Evolutionary conservation across 257 asterid genomes (phyloP).

Genomic region (Nicotiana attenuata): DNA sequence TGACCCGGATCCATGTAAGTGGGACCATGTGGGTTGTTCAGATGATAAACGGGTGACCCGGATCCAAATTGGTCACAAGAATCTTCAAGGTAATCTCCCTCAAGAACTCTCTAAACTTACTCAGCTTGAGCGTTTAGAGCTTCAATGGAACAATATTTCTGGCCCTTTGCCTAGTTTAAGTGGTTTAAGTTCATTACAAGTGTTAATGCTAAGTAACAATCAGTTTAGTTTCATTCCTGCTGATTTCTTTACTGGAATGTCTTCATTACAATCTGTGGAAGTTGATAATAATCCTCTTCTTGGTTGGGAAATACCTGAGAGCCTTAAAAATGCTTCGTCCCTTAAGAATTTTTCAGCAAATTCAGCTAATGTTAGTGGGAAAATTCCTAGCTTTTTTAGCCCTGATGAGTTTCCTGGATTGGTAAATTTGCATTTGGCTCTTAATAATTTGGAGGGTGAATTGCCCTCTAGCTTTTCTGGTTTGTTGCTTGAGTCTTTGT

Average conservation of each 20-base stretch:
- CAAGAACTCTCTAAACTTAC: conserved; percentile 48
- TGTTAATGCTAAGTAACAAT: conserved; percentile 64
- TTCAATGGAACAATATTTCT: conserved; percentile 73
- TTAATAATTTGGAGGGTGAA: conserved; percentile 66
- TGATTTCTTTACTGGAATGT: conserved; percentile 75
- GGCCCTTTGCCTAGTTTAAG: conserved; percentile 76
- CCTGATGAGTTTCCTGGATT: conserved; percentile 76
- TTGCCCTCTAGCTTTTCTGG: conserved; percentile 57
- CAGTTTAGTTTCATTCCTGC: conserved; percentile 56
- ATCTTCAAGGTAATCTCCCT: conserved; percentile 72
- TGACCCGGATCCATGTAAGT: conserved; percentile 83
- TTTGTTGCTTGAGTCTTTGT: conserved; percentile 63
- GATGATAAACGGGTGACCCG: conserved; percentile 61
- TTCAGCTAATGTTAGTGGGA: conserved; percentile 65
- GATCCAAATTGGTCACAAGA: conserved; percentile 74
- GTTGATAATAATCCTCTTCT: conserved; percentile 65
- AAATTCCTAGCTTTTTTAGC: conserved; percentile 52
- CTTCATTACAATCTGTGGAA: conserved; percentile 67
- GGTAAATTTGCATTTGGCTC: conserved; percentile 71
- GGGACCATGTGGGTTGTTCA: conserved; percentile 57
- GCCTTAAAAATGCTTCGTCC: conserved; percentile 57
- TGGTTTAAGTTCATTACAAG: conserved; percentile 57
- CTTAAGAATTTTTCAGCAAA: conserved; percentile 75
- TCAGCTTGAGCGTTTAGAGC: conserved; percentile 66
- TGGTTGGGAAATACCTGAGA: conserved; percentile 62